Percentiles rank a stretch among this genome's conserved stretches.
Evolutionary conservation across 2,329 filamentous ascomycete species (phyloP).

Genomic region (Ramularia collo-cygni): DNA sequence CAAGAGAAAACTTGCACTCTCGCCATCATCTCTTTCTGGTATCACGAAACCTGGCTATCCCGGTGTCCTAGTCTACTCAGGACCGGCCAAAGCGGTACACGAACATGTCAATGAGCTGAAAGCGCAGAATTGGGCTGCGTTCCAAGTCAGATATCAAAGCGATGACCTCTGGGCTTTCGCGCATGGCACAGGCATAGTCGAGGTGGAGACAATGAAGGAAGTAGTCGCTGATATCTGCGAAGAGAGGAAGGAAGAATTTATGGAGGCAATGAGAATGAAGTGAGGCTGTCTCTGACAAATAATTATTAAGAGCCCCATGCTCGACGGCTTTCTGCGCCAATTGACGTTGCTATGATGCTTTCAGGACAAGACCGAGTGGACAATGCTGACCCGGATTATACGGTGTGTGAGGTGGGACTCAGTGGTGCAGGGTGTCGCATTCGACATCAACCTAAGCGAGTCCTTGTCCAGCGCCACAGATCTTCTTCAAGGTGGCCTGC

Average conservation of each 20-base stretch:
- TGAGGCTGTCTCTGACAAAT: too few species aligned
- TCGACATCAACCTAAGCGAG: too few species aligned
- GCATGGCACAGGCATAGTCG: slow-evolving; percentile 35
- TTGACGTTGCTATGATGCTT: too few species aligned
- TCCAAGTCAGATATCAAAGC: slow-evolving; percentile 38
- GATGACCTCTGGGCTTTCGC: slow-evolving; percentile 34
- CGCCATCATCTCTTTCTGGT: slow-evolving; percentile 33
- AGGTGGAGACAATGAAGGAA: slow-evolving; percentile 41
- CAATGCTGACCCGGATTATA: too few species aligned
- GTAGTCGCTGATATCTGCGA: slow-evolving; percentile 32
- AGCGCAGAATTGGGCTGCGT: slow-evolving; percentile 40
- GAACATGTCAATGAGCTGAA: slow-evolving; percentile 39
- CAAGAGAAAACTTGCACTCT: slow-evolving; percentile 40
- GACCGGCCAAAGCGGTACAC: slow-evolving; percentile 31
- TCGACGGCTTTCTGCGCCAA: too few species aligned
- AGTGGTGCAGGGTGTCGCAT: too few species aligned
- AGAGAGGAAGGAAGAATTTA: slow-evolving; percentile 23
- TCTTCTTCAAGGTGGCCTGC: too few species aligned
- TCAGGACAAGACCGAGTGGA: too few species aligned
- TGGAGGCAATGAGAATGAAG: slow-evolving; percentile 32
- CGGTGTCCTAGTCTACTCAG: slow-evolving; percentile 39
- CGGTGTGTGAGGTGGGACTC: too few species aligned
- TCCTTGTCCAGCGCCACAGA: too few species aligned
- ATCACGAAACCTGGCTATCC: slow-evolving; percentile 43
- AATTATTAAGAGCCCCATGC: too few species aligned